Conservation (phyloP, 208 protist genomes). For the Acanthamoeba rhysodes region DNA sequence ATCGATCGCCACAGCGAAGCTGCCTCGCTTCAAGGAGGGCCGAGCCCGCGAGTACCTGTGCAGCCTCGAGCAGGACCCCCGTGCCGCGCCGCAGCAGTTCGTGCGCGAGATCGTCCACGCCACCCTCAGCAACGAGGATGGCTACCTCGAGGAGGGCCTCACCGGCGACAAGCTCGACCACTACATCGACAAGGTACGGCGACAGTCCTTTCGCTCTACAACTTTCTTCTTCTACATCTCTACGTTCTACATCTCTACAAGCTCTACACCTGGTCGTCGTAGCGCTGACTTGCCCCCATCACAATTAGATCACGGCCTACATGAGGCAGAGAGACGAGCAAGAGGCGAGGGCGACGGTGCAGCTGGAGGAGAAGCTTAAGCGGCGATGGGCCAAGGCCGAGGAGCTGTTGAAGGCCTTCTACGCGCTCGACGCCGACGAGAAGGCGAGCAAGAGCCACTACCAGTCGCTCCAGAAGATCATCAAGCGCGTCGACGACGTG, state of each 20-base stretch:
- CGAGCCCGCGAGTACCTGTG: conserved; percentile 5
- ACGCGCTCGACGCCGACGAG: not conserved
- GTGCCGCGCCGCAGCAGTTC: not conserved
- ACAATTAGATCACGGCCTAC: not conserved
- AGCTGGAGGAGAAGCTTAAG: conserved; percentile 46
- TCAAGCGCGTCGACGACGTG: not conserved
- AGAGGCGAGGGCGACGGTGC: not conserved
- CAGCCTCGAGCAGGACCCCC: not conserved
- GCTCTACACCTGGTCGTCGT: not conserved
- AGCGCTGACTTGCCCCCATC: no score
- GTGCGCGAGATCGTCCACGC: conserved; percentile 6
- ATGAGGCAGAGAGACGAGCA: not conserved
- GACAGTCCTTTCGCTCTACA: not conserved
- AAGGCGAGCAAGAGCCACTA: not conserved
- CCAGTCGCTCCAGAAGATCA: not conserved
- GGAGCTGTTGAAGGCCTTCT: not conserved
- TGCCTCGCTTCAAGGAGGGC: not conserved
- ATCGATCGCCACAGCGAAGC: not conserved
- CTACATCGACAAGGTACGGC: not conserved
- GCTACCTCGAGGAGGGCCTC: conserved; percentile 34
- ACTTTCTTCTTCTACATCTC: not conserved
- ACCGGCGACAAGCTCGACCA: not conserved
- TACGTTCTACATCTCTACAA: not conserved
- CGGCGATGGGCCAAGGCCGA: not conserved
- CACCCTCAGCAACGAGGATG: not conserved